Evolutionary conservation across 1,284 basidiomycete species (phyloP).

Genomic region (Puccinia horiana): DNA sequence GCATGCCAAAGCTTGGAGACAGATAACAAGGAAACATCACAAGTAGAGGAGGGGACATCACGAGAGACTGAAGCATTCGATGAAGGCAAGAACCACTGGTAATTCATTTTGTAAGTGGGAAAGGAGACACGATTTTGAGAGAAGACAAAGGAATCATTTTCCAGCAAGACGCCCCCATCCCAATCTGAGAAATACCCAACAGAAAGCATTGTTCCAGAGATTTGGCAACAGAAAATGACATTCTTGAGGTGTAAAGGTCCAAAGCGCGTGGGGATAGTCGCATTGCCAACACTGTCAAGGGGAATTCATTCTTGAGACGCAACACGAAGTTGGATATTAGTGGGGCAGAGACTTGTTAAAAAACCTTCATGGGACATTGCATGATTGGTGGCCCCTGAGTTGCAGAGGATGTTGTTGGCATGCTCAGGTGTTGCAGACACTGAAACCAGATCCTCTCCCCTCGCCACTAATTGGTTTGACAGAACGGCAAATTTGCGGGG

Average conservation of each 20-base stretch:
- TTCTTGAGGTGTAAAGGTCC: background rate
- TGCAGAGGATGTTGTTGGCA: background rate
- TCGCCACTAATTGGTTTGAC: background rate
- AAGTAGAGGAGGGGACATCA: background rate
- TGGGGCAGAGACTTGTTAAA: background rate
- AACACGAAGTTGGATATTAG: background rate
- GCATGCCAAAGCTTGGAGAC: background rate
- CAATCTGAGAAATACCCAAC: background rate
- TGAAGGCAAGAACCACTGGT: background rate
- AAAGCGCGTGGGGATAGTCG: background rate
- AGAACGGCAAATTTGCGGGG: background rate
- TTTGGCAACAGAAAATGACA: background rate
- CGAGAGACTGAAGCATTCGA: background rate
- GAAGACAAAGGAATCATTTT: background rate
- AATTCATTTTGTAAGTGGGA: background rate
- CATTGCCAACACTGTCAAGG: background rate
- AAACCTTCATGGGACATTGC: background rate
- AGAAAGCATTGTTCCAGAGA: background rate
- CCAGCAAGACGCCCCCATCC: background rate
- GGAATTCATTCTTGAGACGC: background rate
- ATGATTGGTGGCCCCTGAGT: conserved; percentile 19
- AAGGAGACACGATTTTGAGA: background rate
- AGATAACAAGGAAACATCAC: background rate
- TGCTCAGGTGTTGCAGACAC: background rate
- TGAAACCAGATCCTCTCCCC: background rate